Percentiles rank a stretch among this genome's conserved stretches.
These are phyloP conservation scores for Zygosaccharomyces sapae DNA, from an alignment of 1,139 yeast genomes.

Conservation along the genomic window DNA sequence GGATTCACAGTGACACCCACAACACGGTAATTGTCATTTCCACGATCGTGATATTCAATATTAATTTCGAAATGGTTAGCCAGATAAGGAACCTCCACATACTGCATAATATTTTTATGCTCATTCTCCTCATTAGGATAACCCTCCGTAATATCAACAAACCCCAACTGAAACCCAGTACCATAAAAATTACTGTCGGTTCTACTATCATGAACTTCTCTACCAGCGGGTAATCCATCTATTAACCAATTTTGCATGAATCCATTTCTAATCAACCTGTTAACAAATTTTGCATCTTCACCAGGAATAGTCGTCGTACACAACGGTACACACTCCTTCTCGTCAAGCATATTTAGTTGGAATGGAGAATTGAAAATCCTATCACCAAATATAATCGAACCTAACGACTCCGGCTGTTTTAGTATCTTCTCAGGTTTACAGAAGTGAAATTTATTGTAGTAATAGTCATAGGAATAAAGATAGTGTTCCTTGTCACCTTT, in stretches of 20 bases:
- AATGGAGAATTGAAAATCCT: constrained; percentile 92
- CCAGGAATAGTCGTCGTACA: constrained; percentile 59
- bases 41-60: constrained; percentile 78
- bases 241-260: constrained; percentile 88
- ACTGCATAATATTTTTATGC: constrained; percentile 14
- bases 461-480: constrained; percentile 78
- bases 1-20: constrained; percentile 87
- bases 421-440: constrained; percentile 62
- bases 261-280: constrained; percentile 72
- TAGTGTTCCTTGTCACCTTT: constrained; percentile 44
- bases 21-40: constrained; percentile 67
- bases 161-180: constrained; percentile 79
- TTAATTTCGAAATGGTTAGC: constrained; percentile 76
- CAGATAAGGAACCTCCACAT: constrained; percentile 45
- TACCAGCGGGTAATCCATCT: constrained; percentile 93
- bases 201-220: constrained; percentile 49
- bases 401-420: constrained; percentile 84
- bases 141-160: constrained; percentile 41
- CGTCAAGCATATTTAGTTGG: constrained; percentile 69
- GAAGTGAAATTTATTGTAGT: constrained; percentile 76
- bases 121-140: constrained; percentile 16
- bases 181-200: constrained; percentile 64
- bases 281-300: constrained; percentile 68
- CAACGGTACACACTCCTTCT: constrained; percentile 58
- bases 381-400: constrained; percentile 92